Evolutionary conservation across 805 yeast genomes (phyloP), one percentile per base, ranked within the genome.

Genomic region (Candida qinlingensis): DNA sequence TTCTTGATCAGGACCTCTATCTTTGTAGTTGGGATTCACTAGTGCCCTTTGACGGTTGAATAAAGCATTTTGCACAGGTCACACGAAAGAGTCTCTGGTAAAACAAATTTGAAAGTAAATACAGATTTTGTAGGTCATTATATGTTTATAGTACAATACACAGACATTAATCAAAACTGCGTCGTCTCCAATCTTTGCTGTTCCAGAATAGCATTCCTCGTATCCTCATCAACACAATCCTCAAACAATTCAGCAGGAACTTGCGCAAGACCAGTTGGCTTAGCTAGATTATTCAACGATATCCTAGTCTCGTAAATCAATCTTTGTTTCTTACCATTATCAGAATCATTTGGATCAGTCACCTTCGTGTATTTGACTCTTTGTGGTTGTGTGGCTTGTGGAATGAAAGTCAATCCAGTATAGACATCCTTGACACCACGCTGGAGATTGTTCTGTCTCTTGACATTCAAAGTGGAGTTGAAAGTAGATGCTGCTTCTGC

Each of bases 401-500:
- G 97, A 34, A 79, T 80, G 63, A 89, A 88, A 36, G 75, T 72
- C 33, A 85, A 73, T n/a, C 95, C 95, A 0, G 96, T 86, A 64
- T 90, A 92, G 1, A 85, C 79, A 62, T 92, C 98, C 60, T 82
- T 81, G 25, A 79, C 63, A 1, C 91, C 91, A 44, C 81, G 74
- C 25, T 75, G 63, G 37, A 76, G 69, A 27, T 77, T 75, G 25
- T 69, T 71, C 13, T 47, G 46, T 53, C 91, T 72, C 50, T 85
- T 80, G 46, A 76, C 78, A 36, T 75, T 66, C 42, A 90, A 67
- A 49, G 75, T 75, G 34, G 79, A 69, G 64, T 94, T 94, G 62
- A 78, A 87, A 45, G 81, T 81, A 53, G 85, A 74, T 4, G 90
- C 80, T 33, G 92, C 85, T n/a, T 75, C 67, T 0, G 96, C 94